These are phyloP conservation scores for Tetrastigma voinierianum DNA, from an alignment of 164 flowering plant genomes.

Conservation along the genomic window DNA sequence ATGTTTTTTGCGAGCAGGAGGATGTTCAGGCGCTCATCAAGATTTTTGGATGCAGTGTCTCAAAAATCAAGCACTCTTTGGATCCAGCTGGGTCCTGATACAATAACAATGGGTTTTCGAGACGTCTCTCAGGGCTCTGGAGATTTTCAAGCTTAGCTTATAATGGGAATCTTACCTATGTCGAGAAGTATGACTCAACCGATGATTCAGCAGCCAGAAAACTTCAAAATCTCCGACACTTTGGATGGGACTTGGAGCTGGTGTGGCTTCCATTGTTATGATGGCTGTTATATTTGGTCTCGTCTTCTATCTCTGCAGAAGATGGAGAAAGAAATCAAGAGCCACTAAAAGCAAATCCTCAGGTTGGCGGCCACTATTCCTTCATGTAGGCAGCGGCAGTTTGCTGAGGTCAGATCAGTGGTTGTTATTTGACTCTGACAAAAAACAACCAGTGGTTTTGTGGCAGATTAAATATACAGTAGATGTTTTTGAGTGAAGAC, in stretches of 20 bases:
- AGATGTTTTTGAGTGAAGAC: no score
- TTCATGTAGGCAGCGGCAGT: constrained; percentile 36
- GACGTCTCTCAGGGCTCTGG: constrained; percentile 68
- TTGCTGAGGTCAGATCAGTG: constrained; percentile 35
- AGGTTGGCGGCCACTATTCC: constrained; percentile 54
- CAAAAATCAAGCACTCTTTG: constrained; percentile 45
- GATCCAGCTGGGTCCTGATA: constrained; percentile 76
- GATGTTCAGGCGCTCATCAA: constrained; percentile 54
- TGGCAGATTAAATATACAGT: no score
- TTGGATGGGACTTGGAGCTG: constrained; percentile 55
- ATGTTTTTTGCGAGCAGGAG: constrained; percentile 45
- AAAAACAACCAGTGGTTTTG: constrained; percentile 52
- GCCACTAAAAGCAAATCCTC: constrained; percentile 34
- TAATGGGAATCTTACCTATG: constrained; percentile 59
- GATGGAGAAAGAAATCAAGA: constrained; percentile 15
- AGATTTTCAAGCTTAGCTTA: constrained; percentile 75
- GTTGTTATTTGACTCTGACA: constrained; percentile 32
- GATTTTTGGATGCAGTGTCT: constrained; percentile 53
- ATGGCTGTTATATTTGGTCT: constrained; percentile 25
- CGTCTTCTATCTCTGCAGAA: constrained; percentile 25
- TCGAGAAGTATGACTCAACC: constrained; percentile 16
- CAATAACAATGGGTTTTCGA: constrained; percentile 39
- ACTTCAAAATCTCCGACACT: constrained; percentile 28
- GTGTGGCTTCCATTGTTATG: constrained; percentile 38
- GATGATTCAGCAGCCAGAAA: constrained; percentile 5